Evolutionary conservation across 768 basidiomycete species (phyloP).

Genomic region (Phallus indusiatus): DNA sequence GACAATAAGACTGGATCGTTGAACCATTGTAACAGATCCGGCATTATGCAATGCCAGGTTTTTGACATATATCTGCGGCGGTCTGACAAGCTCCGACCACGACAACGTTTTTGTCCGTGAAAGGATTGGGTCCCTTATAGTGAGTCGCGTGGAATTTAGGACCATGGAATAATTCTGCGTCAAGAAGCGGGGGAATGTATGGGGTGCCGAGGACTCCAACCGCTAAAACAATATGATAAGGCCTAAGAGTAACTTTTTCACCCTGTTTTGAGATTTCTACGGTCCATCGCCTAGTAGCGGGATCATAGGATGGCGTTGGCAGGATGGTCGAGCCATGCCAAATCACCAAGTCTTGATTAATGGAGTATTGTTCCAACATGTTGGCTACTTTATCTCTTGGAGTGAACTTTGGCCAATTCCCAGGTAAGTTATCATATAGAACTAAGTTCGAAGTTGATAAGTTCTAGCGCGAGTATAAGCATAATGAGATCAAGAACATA

Average conservation of each 20-base stretch:
- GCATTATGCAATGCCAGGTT: background rate
- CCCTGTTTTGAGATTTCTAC: constrained; percentile 25
- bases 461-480: background rate
- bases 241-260: constrained; percentile 21
- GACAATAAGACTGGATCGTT: constrained; percentile 1
- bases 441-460: constrained; percentile 17
- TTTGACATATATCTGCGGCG: constrained; percentile 3
- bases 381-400: constrained; percentile 34
- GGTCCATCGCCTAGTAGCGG: constrained; percentile 24
- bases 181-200: constrained; percentile 21
- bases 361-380: constrained; percentile 35
- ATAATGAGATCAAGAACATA: background rate
- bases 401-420: constrained; percentile 32
- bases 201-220: constrained; percentile 29
- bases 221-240: constrained; percentile 32
- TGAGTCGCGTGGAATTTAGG: constrained; percentile 23
- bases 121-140: constrained; percentile 20
- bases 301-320: constrained; percentile 27
- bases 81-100: constrained; percentile 6
- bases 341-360: constrained; percentile 31
- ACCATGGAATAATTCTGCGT: constrained; percentile 23
- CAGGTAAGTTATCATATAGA: constrained; percentile 30
- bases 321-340: constrained; percentile 30
- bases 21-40: constrained; percentile 5
- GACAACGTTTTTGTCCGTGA: background rate